A percentile compares a stretch with the other conserved stretches of the same genome.
Conservation (phyloP, 495 filamentous ascomycete genomes). For the Penicillium lividum region DNA sequence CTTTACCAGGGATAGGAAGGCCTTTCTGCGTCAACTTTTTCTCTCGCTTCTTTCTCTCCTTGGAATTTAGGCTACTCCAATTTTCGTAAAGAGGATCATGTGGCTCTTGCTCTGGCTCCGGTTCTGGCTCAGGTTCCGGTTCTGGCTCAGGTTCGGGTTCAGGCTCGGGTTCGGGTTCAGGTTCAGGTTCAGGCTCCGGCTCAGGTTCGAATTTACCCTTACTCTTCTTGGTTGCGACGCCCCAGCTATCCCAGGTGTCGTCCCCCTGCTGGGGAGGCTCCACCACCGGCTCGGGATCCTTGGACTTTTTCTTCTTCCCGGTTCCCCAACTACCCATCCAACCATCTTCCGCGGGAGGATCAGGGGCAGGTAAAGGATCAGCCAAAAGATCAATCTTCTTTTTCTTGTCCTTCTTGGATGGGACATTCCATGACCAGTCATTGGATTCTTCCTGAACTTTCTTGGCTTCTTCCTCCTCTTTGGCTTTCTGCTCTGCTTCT, state of each 20-base stretch:
- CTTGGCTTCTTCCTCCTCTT: slow-evolving; percentile 10
- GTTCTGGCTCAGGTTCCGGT: slow-evolving; percentile 34
- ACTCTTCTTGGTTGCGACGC: slow-evolving; percentile 27
- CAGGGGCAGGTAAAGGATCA: slow-evolving; percentile 27
- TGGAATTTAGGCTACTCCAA: slow-evolving; percentile 37
- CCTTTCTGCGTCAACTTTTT: slow-evolving; percentile 34
- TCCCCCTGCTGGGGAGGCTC: slow-evolving; percentile 27
- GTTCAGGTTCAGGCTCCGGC: slow-evolving; percentile 26
- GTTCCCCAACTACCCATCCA: slow-evolving; percentile 35
- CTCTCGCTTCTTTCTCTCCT: slow-evolving; percentile 44
- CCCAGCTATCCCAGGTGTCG: slow-evolving; percentile 46
- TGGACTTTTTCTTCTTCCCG: slow-evolving; percentile 43
- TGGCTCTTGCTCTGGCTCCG: slow-evolving; percentile 21
- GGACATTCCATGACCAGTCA: slow-evolving; percentile 35
- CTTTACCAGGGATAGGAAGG: slow-evolving; percentile 28
- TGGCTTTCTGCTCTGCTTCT: slow-evolving; percentile 11
- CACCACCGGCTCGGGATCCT: slow-evolving; percentile 27
- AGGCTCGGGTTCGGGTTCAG: slow-evolving; percentile 32
- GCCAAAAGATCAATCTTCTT: slow-evolving; percentile 35
- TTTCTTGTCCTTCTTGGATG: slow-evolving; percentile 43
- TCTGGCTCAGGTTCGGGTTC: slow-evolving; percentile 32
- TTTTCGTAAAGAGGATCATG: slow-evolving; percentile 42
- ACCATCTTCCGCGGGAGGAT: slow-evolving; percentile 28
- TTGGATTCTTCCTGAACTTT: slow-evolving; percentile 18
- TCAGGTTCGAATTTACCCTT: slow-evolving; percentile 29